Evolutionary conservation across 257 asterid species (phyloP), one percentile per base, ranked within the genome.

Genomic region (Thymus mandschuricus): DNA sequence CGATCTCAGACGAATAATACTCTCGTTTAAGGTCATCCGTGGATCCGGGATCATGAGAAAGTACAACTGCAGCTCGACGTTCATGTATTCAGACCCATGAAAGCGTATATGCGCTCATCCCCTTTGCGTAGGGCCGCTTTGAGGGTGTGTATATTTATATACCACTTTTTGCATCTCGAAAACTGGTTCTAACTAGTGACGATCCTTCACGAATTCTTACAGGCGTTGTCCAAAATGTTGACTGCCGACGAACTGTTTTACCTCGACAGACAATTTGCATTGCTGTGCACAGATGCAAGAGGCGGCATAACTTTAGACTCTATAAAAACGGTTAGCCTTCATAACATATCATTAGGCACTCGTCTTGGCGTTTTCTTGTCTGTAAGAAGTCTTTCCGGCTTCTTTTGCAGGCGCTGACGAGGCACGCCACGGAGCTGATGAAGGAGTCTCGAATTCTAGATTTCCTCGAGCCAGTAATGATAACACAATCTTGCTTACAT

Each of bases 51-150:
- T 76, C 84, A 76, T 69, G 44, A 60, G 52, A 79, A 62, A 13
- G 73, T 72, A 30, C 77, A 63, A 58, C 79, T 79, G 13, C 82
- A 80, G 5, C 85, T 89, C 13, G 96, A 89, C 74, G 69, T 82
- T 62, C 80, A 74, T 59, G 45, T 87, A 64, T 87, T 89, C 66
- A 74, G 81, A 71, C 88, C 81, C 66, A 74, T 89, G 88, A 89
- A 85, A 72, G 81, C 73, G 1, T 89, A 87, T 60, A 87, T 89
- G 96, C 79, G 79, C 45, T 87, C 96, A 0, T 85, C 94, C 13
- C 75, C 89, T 76, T 64, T 89, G 83, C 91, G 87, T 58, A 85
- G 88, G 78, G 92, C 94, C 61, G 94, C 94, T 68, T 81, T 89
- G 74, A 77, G 86, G 92, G 96, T 89, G 28, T 45, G 56, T 40